A percentile compares a stretch with the other conserved stretches of the same genome.
Evolutionary conservation across 2,329 filamentous ascomycete genomes (phyloP).

Genomic region (Huntiella moniliformis): DNA sequence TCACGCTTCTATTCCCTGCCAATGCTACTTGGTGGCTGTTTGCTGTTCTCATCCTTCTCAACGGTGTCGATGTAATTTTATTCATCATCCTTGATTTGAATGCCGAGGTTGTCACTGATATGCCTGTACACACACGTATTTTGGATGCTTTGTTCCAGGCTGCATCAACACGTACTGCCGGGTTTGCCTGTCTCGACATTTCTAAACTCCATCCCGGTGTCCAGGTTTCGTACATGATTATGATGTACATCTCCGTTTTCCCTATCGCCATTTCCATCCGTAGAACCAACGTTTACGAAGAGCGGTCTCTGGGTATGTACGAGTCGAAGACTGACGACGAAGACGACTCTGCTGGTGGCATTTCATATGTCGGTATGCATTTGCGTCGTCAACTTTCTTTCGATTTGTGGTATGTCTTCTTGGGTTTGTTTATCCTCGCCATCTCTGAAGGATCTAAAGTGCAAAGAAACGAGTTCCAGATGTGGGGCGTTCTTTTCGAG

Average conservation of each 20-base stretch:
- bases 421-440: constrained; percentile 80
- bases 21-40: constrained; percentile 94
- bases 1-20: constrained; percentile 81
- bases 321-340: constrained; percentile 27
- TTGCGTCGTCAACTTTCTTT: constrained; percentile 86
- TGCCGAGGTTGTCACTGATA: constrained; percentile 43
- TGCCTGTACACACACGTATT: constrained; percentile 58
- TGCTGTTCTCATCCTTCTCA: constrained; percentile 62
- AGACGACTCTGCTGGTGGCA: constrained; percentile 35
- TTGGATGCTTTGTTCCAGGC: constrained; percentile 84
- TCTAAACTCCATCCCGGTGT: constrained; percentile 69
- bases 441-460: constrained; percentile 68
- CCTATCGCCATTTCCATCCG: constrained; percentile 92
- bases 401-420: constrained; percentile 90
- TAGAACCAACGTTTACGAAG: constrained; percentile 89
- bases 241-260: constrained; percentile 99
- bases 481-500: constrained; percentile 63
- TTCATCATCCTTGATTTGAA: constrained; percentile 85
- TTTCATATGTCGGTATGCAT: constrained; percentile 80
- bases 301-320: constrained; percentile 65
- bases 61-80: constrained; percentile 69
- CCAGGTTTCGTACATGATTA: constrained; percentile 84
- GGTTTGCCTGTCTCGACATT: constrained; percentile 68
- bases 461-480: constrained; percentile 40
- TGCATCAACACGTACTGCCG: constrained; percentile 72